A percentile compares a stretch with the other conserved stretches of the same genome.
phyloP scores from a whole-genome alignment of 768 basidiomycete genomes.

The Lactarius hengduanensis region DNA sequence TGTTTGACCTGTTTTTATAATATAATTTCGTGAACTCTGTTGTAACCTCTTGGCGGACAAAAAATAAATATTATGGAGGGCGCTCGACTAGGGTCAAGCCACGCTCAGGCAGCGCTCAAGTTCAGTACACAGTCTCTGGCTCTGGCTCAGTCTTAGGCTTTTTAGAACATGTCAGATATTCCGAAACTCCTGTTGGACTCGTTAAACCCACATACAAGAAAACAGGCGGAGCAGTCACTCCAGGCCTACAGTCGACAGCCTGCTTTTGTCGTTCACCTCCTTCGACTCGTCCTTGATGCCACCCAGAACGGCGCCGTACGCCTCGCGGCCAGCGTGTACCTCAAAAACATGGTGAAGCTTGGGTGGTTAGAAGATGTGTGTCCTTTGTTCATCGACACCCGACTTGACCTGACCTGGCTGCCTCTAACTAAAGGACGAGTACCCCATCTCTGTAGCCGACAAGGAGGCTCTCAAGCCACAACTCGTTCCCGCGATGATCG shows the following conservation, averaged over 20 bases:
- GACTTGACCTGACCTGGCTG: slow-evolving; percentile 9
- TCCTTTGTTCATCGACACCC: slow-evolving; percentile 13
- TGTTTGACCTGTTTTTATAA: background rate
- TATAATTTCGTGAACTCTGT: background rate
- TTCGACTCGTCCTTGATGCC: slow-evolving; percentile 72
- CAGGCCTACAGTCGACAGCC: slow-evolving; percentile 62
- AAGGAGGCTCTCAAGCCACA: slow-evolving; percentile 69
- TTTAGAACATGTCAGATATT: slow-evolving; percentile 60
- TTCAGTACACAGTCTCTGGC: too few species aligned
- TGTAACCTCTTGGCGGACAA: background rate
- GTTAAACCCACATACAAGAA: slow-evolving; percentile 63
- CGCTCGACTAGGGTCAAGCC: too few species aligned
- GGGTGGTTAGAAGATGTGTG: slow-evolving; percentile 82
- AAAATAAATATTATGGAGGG: too few species aligned
- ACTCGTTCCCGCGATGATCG: slow-evolving; percentile 90
- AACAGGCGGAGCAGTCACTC: slow-evolving; percentile 81
- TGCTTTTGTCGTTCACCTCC: slow-evolving; percentile 77
- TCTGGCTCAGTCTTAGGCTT: background rate
- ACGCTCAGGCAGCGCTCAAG: too few species aligned
- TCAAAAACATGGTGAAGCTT: slow-evolving; percentile 87
- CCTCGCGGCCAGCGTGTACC: slow-evolving; percentile 83
- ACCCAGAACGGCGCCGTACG: slow-evolving; percentile 66
- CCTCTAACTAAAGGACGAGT: slow-evolving; percentile 54
- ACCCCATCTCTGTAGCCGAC: slow-evolving; percentile 68
- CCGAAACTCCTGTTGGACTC: slow-evolving; percentile 70